phyloP scores from a whole-genome alignment of 768 basidiomycete genomes.

The Trametes sanguinea region DNA sequence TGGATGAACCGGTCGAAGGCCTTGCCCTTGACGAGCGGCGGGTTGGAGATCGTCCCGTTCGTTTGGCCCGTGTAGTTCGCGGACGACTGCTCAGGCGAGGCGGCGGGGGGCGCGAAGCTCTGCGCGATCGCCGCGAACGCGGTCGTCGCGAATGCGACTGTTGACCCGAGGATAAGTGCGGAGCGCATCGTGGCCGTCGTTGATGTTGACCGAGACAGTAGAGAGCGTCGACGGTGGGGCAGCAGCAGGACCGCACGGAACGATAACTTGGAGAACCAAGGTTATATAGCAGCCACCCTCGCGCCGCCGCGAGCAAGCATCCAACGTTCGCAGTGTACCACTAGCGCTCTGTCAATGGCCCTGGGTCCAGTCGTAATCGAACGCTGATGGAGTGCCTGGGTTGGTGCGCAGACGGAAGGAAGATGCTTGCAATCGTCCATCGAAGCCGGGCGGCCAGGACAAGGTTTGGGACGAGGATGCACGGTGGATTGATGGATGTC shows the following conservation, averaged over 20 bases:
- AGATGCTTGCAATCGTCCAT: neutral
- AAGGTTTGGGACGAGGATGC: neutral
- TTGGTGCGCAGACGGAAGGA: neutral
- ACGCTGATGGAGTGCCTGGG: neutral
- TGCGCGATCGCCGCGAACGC: conserved; percentile 31
- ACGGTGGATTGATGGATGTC: neutral
- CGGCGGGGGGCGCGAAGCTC: conserved; percentile 33
- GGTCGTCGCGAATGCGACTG: conserved; percentile 21
- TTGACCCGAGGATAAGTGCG: neutral
- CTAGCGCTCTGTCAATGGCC: too few relatives aligned
- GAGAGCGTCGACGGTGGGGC: neutral
- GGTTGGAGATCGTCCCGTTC: conserved; percentile 46
- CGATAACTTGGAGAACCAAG: neutral
- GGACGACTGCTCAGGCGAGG: conserved; percentile 29
- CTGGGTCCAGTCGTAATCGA: neutral
- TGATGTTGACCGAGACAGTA: neutral
- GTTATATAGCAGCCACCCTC: neutral
- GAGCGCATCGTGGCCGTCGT: conserved; percentile 6
- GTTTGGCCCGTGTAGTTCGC: conserved; percentile 44
- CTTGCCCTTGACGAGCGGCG: conserved; percentile 41
- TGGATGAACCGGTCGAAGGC: conserved; percentile 50
- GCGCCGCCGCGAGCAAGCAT: neutral
- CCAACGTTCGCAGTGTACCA: neutral
- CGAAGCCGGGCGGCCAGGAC: neutral
- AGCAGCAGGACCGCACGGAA: neutral